phyloP scores from a whole-genome alignment of 164 flowering plant species.

The Stephania yunnanensis region DNA sequence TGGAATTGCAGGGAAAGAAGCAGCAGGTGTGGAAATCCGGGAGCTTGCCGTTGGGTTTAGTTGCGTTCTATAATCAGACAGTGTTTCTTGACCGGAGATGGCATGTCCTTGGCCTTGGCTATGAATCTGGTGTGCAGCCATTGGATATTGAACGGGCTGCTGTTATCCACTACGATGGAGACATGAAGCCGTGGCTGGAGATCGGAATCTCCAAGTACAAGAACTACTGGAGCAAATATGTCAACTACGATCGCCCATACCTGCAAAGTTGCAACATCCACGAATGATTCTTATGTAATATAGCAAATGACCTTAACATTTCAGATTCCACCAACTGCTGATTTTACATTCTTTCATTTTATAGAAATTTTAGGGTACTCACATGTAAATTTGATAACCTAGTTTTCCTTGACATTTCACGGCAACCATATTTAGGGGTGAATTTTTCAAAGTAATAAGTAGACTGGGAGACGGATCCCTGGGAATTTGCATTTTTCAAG shows the following conservation, averaged over 20 bases:
- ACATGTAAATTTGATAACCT: not conserved
- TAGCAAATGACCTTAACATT: not conserved
- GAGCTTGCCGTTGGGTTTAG: constrained; percentile 75
- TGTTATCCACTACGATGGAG: constrained; percentile 83
- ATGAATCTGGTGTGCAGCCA: constrained; percentile 35
- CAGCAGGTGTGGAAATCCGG: constrained; percentile 63
- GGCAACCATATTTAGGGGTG: constrained; percentile 21
- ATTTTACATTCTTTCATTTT: not conserved
- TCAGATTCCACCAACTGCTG: not conserved
- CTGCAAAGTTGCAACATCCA: constrained; percentile 88
- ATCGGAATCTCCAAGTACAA: constrained; percentile 61
- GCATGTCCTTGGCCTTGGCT: constrained; percentile 83
- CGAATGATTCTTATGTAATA: constrained; percentile 18
- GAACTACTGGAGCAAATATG: constrained; percentile 61
- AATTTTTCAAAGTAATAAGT: constrained; percentile 17
- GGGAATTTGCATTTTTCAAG: not conserved
- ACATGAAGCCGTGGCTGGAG: constrained; percentile 93
- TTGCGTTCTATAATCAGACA: constrained; percentile 68
- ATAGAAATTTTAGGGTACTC: not conserved
- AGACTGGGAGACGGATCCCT: not conserved
- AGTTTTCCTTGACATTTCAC: constrained; percentile 4
- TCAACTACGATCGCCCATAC: constrained; percentile 56
- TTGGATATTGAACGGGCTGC: constrained; percentile 59
- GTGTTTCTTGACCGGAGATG: constrained; percentile 55
- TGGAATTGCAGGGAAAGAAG: constrained; percentile 48